These are phyloP conservation scores for Colletotrichum navitas DNA, from an alignment of 2,329 filamentous ascomycete genomes.

Conservation along the genomic window DNA sequence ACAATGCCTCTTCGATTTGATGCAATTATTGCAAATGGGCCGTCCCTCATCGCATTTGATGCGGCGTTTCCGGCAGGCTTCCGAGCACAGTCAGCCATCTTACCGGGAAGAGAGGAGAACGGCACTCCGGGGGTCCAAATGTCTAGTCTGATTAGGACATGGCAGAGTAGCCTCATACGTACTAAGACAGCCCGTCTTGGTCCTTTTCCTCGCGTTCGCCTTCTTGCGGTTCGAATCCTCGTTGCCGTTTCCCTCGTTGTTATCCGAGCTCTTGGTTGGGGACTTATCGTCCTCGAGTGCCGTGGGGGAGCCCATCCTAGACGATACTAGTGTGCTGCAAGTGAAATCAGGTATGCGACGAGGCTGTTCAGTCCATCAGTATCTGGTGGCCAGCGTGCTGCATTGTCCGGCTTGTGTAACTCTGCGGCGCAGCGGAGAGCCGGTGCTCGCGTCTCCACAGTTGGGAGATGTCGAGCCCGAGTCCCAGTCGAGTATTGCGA, in stretches of 20 bases:
- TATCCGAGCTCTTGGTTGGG: conserved; percentile 50
- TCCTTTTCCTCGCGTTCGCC: conserved; percentile 72
- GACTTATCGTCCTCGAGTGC: conserved; percentile 46
- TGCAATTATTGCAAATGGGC: conserved; percentile 85
- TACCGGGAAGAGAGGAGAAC: conserved; percentile 10
- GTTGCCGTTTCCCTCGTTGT: conserved; percentile 52
- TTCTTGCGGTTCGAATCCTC: conserved; percentile 59
- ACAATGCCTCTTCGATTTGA: conserved; percentile 86
- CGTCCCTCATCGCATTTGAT: conserved; percentile 97
- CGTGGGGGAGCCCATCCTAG: conserved; percentile 49
- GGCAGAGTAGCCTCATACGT: conserved; percentile 53
- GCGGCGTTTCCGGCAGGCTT: conserved; percentile 90
- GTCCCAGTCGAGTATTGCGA: background rate
- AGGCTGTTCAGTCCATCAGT: conserved; percentile 36
- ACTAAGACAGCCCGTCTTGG: conserved; percentile 95
- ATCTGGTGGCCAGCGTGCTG: conserved; percentile 8
- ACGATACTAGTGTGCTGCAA: conserved; percentile 34
- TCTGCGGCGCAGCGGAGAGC: conserved; percentile 5
- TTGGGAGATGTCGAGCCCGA: background rate
- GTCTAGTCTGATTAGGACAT: background rate
- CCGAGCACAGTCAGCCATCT: conserved; percentile 34
- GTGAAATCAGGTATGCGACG: conserved; percentile 20
- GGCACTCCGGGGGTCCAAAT: background rate
- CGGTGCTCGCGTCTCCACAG: conserved; percentile 6
- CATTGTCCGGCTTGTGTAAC: conserved; percentile 24